phyloP scores from a whole-genome alignment of 2,329 filamentous ascomycete species.

The Fusarium dimerum region DNA sequence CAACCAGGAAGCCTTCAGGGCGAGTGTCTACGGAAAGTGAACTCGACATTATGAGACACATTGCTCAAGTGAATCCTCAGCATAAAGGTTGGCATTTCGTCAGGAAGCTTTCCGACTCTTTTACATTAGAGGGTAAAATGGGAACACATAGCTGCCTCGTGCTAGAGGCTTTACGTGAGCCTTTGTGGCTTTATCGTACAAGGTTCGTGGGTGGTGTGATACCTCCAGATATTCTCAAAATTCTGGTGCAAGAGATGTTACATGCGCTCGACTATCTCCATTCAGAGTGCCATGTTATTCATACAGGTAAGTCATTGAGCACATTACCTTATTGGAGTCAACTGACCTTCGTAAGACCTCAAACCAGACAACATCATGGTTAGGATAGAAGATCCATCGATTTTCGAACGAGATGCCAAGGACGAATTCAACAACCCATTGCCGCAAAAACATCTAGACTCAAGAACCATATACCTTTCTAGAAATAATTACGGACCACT shows the following conservation, averaged over 20 bases:
- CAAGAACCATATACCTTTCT: slow-evolving; percentile 22
- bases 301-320: slow-evolving; percentile 14
- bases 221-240: slow-evolving; percentile 19
- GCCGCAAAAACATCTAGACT: slow-evolving; percentile 18
- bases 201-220: slow-evolving; percentile 20
- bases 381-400: slow-evolving; percentile 12
- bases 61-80: slow-evolving; percentile 6
- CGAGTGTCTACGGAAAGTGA: slow-evolving; percentile 12
- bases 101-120: slow-evolving; percentile 17
- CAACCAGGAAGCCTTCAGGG: not conserved
- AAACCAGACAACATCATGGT: slow-evolving; percentile 27
- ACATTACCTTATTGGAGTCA: not conserved
- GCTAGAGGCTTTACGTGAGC: slow-evolving; percentile 23
- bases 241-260: slow-evolving; percentile 22
- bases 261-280: slow-evolving; percentile 27
- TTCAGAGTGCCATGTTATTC: slow-evolving; percentile 21
- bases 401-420: slow-evolving; percentile 16
- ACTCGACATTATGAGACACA: slow-evolving; percentile 12
- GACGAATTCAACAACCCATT: slow-evolving; percentile 23
- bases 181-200: slow-evolving; percentile 24
- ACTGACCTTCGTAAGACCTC: slow-evolving; percentile 5
- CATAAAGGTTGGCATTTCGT: slow-evolving; percentile 24
- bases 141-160: slow-evolving; percentile 21
- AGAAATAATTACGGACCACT: slow-evolving; percentile 24
- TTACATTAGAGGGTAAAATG: slow-evolving; percentile 5